Conservation (phyloP, 441 rosid genomes). For the Rhodomyrtus psidioides region DNA sequence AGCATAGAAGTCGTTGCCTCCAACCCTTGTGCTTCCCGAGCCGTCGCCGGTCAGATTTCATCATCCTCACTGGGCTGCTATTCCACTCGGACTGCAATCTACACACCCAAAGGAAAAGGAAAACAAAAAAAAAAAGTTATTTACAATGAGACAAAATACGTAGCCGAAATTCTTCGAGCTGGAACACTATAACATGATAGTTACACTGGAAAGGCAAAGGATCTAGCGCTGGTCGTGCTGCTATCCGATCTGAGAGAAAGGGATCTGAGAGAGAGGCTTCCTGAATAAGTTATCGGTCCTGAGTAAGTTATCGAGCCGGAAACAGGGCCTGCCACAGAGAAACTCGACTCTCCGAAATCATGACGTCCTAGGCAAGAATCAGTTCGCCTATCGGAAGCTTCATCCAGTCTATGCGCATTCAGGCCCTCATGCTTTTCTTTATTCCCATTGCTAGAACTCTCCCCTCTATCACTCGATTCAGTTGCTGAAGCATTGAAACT, state of each 20-base stretch:
- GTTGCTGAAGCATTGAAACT: conserved; percentile 13
- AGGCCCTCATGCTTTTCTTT: not conserved
- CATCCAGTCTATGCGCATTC: not conserved
- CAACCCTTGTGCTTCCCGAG: conserved; percentile 48
- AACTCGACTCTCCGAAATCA: conserved; percentile 3
- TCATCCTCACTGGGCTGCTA: conserved; percentile 91
- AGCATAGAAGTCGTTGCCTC: conserved; percentile 63
- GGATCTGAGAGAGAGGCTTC: conserved; percentile 7
- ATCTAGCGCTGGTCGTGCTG: conserved; percentile 7
- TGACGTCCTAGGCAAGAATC: conserved; percentile 6
- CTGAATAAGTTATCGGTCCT: conserved; percentile 1
- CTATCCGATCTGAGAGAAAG: conserved; percentile 8
- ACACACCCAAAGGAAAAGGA: not conserved
- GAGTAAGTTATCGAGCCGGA: not conserved
- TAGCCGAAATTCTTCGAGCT: not conserved
- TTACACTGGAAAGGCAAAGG: not conserved
- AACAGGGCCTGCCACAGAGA: not conserved
- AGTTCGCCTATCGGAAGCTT: not conserved
- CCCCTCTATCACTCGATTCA: conserved; percentile 6
- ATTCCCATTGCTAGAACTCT: conserved; percentile 1
- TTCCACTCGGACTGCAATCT: conserved; percentile 89
- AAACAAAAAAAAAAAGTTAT: not conserved
- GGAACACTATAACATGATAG: not conserved
- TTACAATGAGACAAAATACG: not conserved
- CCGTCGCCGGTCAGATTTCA: conserved; percentile 49